These are phyloP conservation scores for Fusarium pseudograminearum DNA, from an alignment of 2,329 filamentous ascomycete species.

Conservation along the genomic window DNA sequence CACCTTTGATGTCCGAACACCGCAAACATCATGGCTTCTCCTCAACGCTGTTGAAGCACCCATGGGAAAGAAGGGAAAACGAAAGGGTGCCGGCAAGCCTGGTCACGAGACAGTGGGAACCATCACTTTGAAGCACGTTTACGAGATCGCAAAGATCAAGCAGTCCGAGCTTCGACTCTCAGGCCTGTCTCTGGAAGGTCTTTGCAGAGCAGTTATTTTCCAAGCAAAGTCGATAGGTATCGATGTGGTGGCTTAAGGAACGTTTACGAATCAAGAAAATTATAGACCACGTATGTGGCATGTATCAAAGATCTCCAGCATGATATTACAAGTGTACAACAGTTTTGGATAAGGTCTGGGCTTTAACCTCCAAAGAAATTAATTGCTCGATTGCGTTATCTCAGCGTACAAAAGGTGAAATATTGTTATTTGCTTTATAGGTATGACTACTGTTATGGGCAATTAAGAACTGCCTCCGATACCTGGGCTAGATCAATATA, in stretches of 20 bases:
- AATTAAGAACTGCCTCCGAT: too few species aligned
- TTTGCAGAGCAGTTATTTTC: conserved; percentile 80
- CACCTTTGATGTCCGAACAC: conserved; percentile 91
- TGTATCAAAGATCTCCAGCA: conserved; percentile 30
- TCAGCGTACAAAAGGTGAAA: background rate
- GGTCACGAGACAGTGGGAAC: conserved; percentile 84
- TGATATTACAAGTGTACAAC: conserved; percentile 44
- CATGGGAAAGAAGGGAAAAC: conserved; percentile 75
- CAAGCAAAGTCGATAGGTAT: conserved; percentile 83
- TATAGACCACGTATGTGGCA: conserved; percentile 25
- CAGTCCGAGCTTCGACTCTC: conserved; percentile 80
- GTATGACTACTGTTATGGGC: background rate
- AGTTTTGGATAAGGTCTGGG: conserved; percentile 30
- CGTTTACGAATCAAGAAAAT: conserved; percentile 5
- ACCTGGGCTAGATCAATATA: too few species aligned
- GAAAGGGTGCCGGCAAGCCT: conserved; percentile 81
- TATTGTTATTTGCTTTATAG: background rate
- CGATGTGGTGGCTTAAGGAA: conserved; percentile 70
- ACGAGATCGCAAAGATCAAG: conserved; percentile 98
- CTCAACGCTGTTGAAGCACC: conserved; percentile 84
- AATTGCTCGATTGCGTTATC: conserved; percentile 35
- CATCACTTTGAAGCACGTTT: conserved; percentile 93
- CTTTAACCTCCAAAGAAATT: conserved; percentile 8
- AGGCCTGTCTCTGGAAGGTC: conserved; percentile 74
- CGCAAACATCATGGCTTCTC: conserved; percentile 91